Evolutionary conservation across 495 filamentous ascomycete genomes (phyloP).

Genomic region (Sporormia fimetaria): DNA sequence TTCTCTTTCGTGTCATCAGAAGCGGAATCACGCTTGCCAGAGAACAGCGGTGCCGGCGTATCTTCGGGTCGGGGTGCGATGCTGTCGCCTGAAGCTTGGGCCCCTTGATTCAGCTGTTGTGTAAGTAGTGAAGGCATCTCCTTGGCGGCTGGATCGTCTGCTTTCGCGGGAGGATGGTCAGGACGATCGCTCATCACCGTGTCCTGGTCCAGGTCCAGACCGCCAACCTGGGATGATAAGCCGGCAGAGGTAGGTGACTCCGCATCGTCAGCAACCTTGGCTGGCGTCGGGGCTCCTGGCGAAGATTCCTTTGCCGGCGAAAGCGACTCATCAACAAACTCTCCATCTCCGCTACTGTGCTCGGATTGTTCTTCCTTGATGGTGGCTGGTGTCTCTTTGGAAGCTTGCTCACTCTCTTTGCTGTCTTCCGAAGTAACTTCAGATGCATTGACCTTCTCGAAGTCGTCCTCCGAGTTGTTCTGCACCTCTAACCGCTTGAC

Average conservation of each 20-base stretch:
- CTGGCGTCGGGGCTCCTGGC: conserved; percentile 23
- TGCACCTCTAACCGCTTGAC: conserved; percentile 50
- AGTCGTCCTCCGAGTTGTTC: conserved; percentile 76
- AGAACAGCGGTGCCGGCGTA: conserved; percentile 57
- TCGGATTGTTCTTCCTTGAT: conserved; percentile 11
- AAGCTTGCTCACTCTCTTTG: conserved; percentile 36
- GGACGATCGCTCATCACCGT: conserved; percentile 29
- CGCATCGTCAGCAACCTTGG: conserved; percentile 29
- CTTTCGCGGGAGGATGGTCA: background rate
- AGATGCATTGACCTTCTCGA: conserved; percentile 74
- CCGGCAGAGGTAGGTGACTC: conserved; percentile 41
- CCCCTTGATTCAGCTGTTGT: conserved; percentile 22
- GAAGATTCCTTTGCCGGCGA: conserved; percentile 41
- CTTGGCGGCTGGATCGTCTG: conserved; percentile 8
- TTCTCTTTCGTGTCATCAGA: conserved; percentile 1
- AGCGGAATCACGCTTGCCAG: conserved; percentile 20
- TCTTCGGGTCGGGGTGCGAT: conserved; percentile 52
- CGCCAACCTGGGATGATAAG: conserved; percentile 41
- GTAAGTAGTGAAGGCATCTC: conserved; percentile 20
- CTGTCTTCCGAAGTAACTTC: conserved; percentile 56
- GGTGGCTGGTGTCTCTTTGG: conserved; percentile 7
- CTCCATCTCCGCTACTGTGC: conserved; percentile 36
- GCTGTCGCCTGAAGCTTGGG: conserved; percentile 13
- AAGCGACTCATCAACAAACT: conserved; percentile 61
- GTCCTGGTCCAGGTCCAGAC: conserved; percentile 42